A percentile compares a stretch with the other conserved stretches of the same genome.
phyloP scores from a whole-genome alignment of 805 yeast genomes.

The Sugiyamaella smithiae region DNA sequence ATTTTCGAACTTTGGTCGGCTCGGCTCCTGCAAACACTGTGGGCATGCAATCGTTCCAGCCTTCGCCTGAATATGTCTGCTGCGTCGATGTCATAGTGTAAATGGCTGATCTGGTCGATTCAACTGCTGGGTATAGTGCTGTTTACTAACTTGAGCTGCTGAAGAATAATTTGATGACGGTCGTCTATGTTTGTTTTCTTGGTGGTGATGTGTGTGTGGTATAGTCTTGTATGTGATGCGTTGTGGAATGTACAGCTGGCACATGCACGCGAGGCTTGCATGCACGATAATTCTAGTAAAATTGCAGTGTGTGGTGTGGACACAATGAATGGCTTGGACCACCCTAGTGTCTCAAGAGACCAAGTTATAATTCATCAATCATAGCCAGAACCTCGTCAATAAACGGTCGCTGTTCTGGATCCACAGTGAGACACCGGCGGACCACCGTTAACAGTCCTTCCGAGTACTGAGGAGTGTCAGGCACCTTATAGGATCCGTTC shows the following conservation, averaged over 20 bases:
- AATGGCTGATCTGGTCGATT: too few species aligned
- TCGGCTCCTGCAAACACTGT: conserved; percentile 21
- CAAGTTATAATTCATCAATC: not conserved
- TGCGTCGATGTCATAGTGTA: conserved; percentile 21
- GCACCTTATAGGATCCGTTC: conserved; percentile 61
- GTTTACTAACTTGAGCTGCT: too few species aligned
- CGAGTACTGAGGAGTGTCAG: conserved; percentile 52
- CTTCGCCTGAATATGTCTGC: conserved; percentile 30
- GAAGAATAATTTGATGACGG: too few species aligned
- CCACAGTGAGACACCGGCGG: conserved; percentile 56
- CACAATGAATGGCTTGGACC: too few species aligned
- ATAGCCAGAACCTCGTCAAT: conserved; percentile 40
- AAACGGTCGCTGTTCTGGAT: conserved; percentile 60
- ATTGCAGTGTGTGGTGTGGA: too few species aligned
- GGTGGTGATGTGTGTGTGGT: too few species aligned
- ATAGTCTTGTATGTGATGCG: not conserved
- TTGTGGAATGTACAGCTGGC: not conserved
- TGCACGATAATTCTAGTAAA: not conserved
- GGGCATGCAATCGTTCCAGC: conserved; percentile 65
- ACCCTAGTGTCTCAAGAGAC: too few species aligned
- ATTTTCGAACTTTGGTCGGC: not conserved
- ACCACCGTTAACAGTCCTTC: conserved; percentile 56
- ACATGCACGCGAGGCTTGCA: not conserved
- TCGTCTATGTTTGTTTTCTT: too few species aligned
- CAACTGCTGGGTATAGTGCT: too few species aligned